Evolutionary conservation across 2,329 filamentous ascomycete species (phyloP).

Genomic region (Cercospora sojina): DNA sequence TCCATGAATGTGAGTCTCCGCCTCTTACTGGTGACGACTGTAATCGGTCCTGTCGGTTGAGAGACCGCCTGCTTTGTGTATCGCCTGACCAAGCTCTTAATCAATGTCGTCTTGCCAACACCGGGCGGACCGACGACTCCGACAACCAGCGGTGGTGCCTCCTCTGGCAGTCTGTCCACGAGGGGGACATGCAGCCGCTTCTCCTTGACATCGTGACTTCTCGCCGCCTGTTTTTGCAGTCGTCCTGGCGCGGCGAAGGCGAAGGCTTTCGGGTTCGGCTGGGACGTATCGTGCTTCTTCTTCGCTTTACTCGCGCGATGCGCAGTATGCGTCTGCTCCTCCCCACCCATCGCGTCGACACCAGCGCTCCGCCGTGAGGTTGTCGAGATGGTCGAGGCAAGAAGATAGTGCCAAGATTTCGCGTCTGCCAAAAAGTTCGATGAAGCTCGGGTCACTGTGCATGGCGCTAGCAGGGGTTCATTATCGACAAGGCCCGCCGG

Average conservation of each 20-base stretch:
- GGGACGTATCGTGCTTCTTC: slow-evolving; percentile 64
- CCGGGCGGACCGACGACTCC: slow-evolving; percentile 93
- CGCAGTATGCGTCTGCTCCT: slow-evolving; percentile 75
- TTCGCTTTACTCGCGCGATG: slow-evolving; percentile 88
- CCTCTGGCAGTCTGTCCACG: slow-evolving; percentile 91
- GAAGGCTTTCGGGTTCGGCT: slow-evolving; percentile 86
- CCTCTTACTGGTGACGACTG: slow-evolving; percentile 93
- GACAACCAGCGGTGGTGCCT: slow-evolving; percentile 89
- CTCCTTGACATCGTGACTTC: slow-evolving; percentile 83
- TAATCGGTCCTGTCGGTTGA: slow-evolving; percentile 86
- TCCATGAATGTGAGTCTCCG: slow-evolving; percentile 93
- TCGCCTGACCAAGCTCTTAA: slow-evolving; percentile 89
- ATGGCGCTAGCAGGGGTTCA: background rate
- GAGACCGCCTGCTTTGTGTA: slow-evolving; percentile 95
- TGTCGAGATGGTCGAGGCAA: background rate
- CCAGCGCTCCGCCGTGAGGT: background rate
- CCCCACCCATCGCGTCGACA: slow-evolving; percentile 34
- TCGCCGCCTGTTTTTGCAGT: slow-evolving; percentile 70
- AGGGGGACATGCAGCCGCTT: slow-evolving; percentile 94
- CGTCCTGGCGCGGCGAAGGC: slow-evolving; percentile 79
- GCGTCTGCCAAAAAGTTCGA: slow-evolving; percentile 9
- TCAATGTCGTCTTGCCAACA: slow-evolving; percentile 88
- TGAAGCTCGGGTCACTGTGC: slow-evolving; percentile 8
- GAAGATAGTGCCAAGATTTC: slow-evolving; percentile 18
- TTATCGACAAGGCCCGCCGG: slow-evolving; percentile 6